Base-by-base conservation (phyloP, 1,284 basidiomycete genomes). In the Apiotrichum siamense region DNA sequence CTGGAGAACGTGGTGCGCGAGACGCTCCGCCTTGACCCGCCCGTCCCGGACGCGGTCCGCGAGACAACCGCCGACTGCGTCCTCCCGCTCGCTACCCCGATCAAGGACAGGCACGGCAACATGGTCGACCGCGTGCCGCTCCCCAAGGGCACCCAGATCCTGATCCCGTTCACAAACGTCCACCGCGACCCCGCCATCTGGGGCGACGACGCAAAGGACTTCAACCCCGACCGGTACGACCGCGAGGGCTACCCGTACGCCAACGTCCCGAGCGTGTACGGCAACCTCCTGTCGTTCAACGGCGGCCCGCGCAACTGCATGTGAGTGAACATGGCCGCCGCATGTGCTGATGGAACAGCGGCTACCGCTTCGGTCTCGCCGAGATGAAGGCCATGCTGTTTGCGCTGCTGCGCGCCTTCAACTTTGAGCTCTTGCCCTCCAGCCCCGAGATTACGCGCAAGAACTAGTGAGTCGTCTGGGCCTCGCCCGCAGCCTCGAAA, bases 1-100 rank as follows among this genome's bases (percentile, higher is more conserved):
- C 75, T 85, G 26, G 81, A 85, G 53, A 77, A 77, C 7, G 82
- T 87, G 17, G 76, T 87, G 33, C 80, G 82, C 47, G 87, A 90
- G 73, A 74, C 77, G 1, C 76, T 88, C 24, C 76, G 86, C 29
- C 62, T 87, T 31, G 80, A 83, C 64, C 74, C 83, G 7, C 84
- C 86, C 1, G 82, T 85, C 7, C 78, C 82, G 7, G 76, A 74
- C 44, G 86, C 85, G 7, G 81, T 84, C 75, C 79, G 86, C 17
- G 77, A 81, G 15, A 24, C 75, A 7, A 79, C 77, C 10, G 66
- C 76, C n/a, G 81, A 82, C 54, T 79, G 80, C 52, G 75, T 80
- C 33, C 78, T 89, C 36, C 85, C 87, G 10, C 74, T 85, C 11
- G 61, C 66, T 18, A 61, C 58, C 23, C 77, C 77, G 2, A 59